Conservation (phyloP, 352 stramenopile species). For the Phytophthora macrochlamydospora region DNA sequence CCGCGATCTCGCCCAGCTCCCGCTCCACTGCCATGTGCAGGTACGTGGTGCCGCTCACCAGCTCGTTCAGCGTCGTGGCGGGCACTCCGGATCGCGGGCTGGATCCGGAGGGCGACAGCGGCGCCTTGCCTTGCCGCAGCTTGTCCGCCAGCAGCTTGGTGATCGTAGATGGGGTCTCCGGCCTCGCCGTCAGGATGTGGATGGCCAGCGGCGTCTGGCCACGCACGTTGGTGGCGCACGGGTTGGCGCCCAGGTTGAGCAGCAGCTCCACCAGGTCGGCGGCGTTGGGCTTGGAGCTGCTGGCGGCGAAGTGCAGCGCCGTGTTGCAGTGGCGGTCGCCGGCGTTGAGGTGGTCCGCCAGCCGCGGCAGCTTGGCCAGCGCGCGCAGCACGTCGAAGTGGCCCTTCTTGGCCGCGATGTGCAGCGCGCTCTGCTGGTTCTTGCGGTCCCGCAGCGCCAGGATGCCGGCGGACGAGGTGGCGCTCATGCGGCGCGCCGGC, state of each 20-base stretch:
- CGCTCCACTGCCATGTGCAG: slow-evolving; percentile 83
- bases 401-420: slow-evolving; percentile 85
- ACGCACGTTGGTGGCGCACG: slow-evolving; percentile 72
- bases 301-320: slow-evolving; percentile 82
- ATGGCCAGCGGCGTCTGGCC: slow-evolving; percentile 85
- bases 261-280: slow-evolving; percentile 75
- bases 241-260: slow-evolving; percentile 66
- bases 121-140: slow-evolving; percentile 30
- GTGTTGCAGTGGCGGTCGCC: slow-evolving; percentile 84
- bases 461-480: slow-evolving; percentile 60
- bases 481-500: slow-evolving; percentile 29
- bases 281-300: slow-evolving; percentile 56
- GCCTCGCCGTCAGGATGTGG: slow-evolving; percentile 78
- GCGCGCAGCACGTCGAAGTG: slow-evolving; percentile 81
- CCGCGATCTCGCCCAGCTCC: slow-evolving; percentile 66
- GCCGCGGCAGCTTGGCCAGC: slow-evolving; percentile 76
- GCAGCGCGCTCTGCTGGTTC: slow-evolving; percentile 85
- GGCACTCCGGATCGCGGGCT: slow-evolving; percentile 9
- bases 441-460: slow-evolving; percentile 80
- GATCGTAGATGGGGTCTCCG: slow-evolving; percentile 60
- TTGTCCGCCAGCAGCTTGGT: slow-evolving; percentile 61
- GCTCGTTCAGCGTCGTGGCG: slow-evolving; percentile 56
- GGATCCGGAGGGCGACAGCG: slow-evolving; percentile 20
- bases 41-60: slow-evolving; percentile 82
- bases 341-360: slow-evolving; percentile 74